Base-by-base conservation (phyloP, 805 yeast genomes). In the Schwanniomyces occidentalis region DNA sequence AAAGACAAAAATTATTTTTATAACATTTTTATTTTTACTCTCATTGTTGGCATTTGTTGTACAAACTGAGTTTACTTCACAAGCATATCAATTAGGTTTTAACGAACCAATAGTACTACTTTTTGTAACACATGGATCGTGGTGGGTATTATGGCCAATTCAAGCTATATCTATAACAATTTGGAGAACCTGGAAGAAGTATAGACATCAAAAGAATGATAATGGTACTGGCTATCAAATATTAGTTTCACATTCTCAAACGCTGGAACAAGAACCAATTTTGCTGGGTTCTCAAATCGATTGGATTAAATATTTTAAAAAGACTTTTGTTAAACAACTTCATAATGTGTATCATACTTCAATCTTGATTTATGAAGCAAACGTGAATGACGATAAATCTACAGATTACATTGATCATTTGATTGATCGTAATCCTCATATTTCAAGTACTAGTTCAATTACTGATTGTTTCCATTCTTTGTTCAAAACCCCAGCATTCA, bases 21-120 rank as follows among this genome's bases (percentile, higher is more conserved):
- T 69, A 5, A 48, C 45, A 10, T 27, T 54, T 2, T 51, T 67
- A 20, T 68, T 69, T 35, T 28, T 65, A 20, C 32, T 62, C 14
- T 63, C 71, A 17, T 48, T 67, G 39, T 49, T 75, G 6, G 50
- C 89, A 3, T 88, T 88, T 59, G 89, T 88, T 4, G 50, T 72
- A 10, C 96, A 87, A 53, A 87, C 96, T 0, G 96, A 87, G 54
- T 65, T 81, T 40, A 85, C 95, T 2, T 73, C 87, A 5, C 80
- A 80, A 37, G 70, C 87, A 5, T 82, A 85, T 51, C 63, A 69
- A 19, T 53, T 65, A 6, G 73, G 71, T 3, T 87, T 78, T 56
- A 54, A 73, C 33, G 89, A 86, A 51, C 95, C 96, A 0, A 66
- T 85, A 15, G 56, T 86, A 16, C 61, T 82, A 36, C 60, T 82